phyloP scores from a whole-genome alignment of 139 green algal genomes.

The Chlamydomonas sp. region DNA sequence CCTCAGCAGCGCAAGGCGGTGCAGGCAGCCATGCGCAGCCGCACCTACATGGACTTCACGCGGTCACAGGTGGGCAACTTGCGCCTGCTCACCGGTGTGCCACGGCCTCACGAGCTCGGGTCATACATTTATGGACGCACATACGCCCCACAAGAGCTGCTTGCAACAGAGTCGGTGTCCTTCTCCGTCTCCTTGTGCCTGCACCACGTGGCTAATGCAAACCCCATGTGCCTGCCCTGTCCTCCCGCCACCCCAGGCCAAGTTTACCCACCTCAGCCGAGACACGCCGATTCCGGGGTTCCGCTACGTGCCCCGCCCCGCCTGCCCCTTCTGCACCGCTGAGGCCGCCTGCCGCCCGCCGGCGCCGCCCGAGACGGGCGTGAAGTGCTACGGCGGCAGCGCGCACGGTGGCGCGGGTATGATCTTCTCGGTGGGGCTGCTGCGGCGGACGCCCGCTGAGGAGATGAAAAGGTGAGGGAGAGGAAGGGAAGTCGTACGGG shows the following conservation, averaged over 20 bases:
- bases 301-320: constrained; percentile 19
- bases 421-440: constrained; percentile 31
- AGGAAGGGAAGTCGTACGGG: no score
- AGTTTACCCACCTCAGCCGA: not conserved
- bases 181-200: no score
- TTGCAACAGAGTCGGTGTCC: no score
- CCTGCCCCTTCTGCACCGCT: constrained; percentile 33
- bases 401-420: constrained; percentile 23
- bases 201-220: no score
- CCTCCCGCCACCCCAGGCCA: not conserved
- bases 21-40: not conserved
- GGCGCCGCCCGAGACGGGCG: not conserved
- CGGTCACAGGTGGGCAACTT: not conserved
- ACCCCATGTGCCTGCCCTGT: no score
- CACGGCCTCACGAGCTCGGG: no score
- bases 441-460: not conserved
- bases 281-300: not conserved
- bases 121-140: no score
- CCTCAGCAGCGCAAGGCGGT: no score
- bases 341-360: constrained; percentile 4
- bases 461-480: not conserved
- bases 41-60: constrained; percentile 4
- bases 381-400: not conserved
- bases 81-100: no score
- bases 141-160: no score